Evolutionary conservation across 2,329 filamentous ascomycete genomes (phyloP), one percentile per base, ranked within the genome.

Genomic region (Colletotrichum aenigma): DNA sequence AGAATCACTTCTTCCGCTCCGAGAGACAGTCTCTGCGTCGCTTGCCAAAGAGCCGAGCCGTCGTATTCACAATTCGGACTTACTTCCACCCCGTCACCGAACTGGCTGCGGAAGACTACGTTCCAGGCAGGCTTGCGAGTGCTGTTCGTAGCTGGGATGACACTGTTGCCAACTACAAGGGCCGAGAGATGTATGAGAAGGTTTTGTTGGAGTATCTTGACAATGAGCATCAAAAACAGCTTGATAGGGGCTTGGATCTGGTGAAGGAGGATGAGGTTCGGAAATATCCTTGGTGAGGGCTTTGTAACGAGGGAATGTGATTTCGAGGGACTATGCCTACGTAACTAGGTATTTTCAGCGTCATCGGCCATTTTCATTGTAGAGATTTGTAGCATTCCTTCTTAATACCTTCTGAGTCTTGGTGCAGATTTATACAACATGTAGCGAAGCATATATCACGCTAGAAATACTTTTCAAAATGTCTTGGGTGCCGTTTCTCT

Each of bases 81-180:
- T 96, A 96, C 82, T 96, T 96, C 80, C 90, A 93, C 75, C 94
- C 93, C 0, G 85, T 96, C 34, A 92, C 88, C 0, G 91, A 93
- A 18, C 90, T 96, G 74, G 92, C 86, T 0, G 83, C 91, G 81
- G 94, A 96, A 84, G 91, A 92, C 21, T 94, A 94, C 82, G 94
- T 97, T 1, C 95, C 95, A 0, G 95, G 95, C 0, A 84, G 95
- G 38, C 83, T 97, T 80, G 95, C 95, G 3, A 95, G 93, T 79
- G 95, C 94, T 7, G 86, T 97, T 6, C 87, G 95, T 52, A 96
- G 94, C 82, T 97, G 95, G 95, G 94, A 93, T 1, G 91, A 93
- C 58, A 93, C 95, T 84, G 94, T 97, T 9, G 90, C 90, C 18
- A 86, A 86, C 78, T 97, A 98, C 82, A 97, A 97, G 85, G 95